Evolutionary conservation across 148 eudicot genomes (phyloP).

Genomic region (Cornus suecica): DNA sequence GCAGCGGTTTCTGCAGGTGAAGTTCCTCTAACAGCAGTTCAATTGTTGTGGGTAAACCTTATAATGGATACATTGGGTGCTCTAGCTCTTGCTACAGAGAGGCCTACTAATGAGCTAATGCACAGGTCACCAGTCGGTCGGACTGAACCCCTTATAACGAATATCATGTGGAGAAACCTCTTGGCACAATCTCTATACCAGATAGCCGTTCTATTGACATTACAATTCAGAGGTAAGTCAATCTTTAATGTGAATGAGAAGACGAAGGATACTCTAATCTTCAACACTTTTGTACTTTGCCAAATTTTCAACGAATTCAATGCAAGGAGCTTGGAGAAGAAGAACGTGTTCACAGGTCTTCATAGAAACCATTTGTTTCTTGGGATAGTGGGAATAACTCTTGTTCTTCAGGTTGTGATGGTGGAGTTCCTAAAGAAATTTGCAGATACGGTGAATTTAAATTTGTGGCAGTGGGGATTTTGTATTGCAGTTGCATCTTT

Average conservation of each 20-base stretch:
- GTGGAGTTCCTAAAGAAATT: conserved; percentile 76
- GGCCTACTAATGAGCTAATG: conserved; percentile 68
- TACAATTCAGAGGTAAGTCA: conserved; percentile 63
- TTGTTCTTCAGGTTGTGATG: conserved; percentile 75
- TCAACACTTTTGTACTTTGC: conserved; percentile 78
- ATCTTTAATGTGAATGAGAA: conserved; percentile 47
- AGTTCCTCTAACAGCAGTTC: conserved; percentile 75
- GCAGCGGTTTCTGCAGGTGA: conserved; percentile 83
- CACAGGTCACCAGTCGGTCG: conserved; percentile 67
- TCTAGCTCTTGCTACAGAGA: conserved; percentile 77
- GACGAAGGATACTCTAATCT: conserved; percentile 66
- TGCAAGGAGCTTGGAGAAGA: conserved; percentile 63
- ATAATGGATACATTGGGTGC: conserved; percentile 90
- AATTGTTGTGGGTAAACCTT: conserved; percentile 81
- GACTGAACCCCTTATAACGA: conserved; percentile 69
- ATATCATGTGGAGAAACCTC: conserved; percentile 85
- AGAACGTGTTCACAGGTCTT: conserved; percentile 65
- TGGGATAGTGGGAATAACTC: conserved; percentile 56
- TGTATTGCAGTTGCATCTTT: conserved; percentile 55
- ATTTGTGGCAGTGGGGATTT: conserved; percentile 57
- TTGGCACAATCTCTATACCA: conserved; percentile 65
- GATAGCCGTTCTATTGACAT: conserved; percentile 51
- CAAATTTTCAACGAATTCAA: conserved; percentile 88
- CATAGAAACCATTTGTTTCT: conserved; percentile 52
- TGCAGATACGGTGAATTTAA: conserved; percentile 61